Evolutionary conservation across 1,284 basidiomycete genomes (phyloP).

Genomic region (Ustilago bromivora): DNA sequence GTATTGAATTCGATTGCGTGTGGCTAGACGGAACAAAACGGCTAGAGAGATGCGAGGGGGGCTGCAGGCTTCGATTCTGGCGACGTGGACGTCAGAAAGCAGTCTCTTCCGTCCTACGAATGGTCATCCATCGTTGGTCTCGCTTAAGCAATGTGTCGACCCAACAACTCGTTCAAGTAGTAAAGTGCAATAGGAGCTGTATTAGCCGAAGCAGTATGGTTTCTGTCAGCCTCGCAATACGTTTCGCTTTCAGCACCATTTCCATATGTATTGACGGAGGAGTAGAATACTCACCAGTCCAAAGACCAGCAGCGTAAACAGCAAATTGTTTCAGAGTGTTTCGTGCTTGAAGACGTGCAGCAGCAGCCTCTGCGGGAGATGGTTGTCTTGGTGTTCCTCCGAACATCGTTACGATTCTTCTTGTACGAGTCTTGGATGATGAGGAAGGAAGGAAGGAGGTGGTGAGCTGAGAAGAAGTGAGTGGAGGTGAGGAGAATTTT

Average conservation of each 20-base stretch:
- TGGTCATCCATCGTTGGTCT: not conserved
- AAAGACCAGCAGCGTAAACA: conserved; percentile 41
- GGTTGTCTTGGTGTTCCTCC: conserved; percentile 49
- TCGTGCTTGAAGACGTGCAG: conserved; percentile 33
- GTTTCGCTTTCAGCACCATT: too few species aligned
- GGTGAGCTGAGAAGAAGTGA: not conserved
- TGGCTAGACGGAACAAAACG: too few species aligned
- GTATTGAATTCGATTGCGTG: too few species aligned
- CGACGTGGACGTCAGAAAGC: too few species aligned
- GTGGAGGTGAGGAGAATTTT: conserved; percentile 8
- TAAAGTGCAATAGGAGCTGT: conserved; percentile 47
- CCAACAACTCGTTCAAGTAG: conserved; percentile 50
- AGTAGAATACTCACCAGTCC: conserved; percentile 38
- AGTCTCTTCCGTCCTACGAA: too few species aligned
- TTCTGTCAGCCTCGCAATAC: not conserved
- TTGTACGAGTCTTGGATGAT: not conserved
- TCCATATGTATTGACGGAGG: not conserved
- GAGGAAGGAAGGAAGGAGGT: not conserved
- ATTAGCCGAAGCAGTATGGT: too few species aligned
- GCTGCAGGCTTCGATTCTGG: too few species aligned
- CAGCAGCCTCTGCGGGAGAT: conserved; percentile 31
- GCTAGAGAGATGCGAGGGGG: too few species aligned
- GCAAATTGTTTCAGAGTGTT: conserved; percentile 35
- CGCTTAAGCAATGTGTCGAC: conserved; percentile 45
- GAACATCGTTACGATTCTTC: conserved; percentile 29